Evolutionary conservation across 2,329 filamentous ascomycete species (phyloP).

Genomic region (Fusarium guadeloupense): DNA sequence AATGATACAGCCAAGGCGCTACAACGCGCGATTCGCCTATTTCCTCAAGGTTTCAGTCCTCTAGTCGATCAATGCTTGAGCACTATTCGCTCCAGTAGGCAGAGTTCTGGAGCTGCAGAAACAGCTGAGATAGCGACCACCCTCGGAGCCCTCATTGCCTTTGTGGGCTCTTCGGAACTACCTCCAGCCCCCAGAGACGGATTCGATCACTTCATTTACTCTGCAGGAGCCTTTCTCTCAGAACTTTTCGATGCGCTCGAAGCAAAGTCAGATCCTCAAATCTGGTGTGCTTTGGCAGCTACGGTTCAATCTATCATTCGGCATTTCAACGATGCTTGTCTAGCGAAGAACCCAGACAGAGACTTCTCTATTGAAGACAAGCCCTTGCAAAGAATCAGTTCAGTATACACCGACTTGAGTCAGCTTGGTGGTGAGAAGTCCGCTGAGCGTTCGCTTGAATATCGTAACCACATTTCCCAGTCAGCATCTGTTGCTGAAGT

Average conservation of each 20-base stretch:
- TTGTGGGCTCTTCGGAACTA: constrained; percentile 59
- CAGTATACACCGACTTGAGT: constrained; percentile 45
- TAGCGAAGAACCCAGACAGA: constrained; percentile 36
- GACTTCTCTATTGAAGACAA: constrained; percentile 26
- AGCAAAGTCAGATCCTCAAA: constrained; percentile 42
- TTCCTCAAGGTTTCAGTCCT: constrained; percentile 48
- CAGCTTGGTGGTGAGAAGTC: constrained; percentile 24
- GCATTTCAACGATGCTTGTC: constrained; percentile 55
- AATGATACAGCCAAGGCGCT: constrained; percentile 55
- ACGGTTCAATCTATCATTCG: constrained; percentile 49
- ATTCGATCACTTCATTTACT: constrained; percentile 54
- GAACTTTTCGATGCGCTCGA: constrained; percentile 52
- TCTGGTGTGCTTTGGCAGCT: constrained; percentile 52
- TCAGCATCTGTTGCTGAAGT: constrained; percentile 42
- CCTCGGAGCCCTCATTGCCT: constrained; percentile 57
- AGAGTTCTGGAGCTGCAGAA: constrained; percentile 25
- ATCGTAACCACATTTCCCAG: constrained; percentile 3
- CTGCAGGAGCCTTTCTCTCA: constrained; percentile 48
- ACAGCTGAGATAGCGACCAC: constrained; percentile 45
- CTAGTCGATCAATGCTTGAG: constrained; percentile 45
- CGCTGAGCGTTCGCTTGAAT: not conserved
- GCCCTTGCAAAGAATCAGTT: constrained; percentile 37
- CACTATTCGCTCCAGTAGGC: constrained; percentile 41
- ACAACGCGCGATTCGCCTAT: constrained; percentile 50
- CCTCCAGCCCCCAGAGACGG: constrained; percentile 41